Evolutionary conservation across 345 rosid species (phyloP), one percentile per base, ranked within the genome.

Genomic region (Isatis tinctoria): DNA sequence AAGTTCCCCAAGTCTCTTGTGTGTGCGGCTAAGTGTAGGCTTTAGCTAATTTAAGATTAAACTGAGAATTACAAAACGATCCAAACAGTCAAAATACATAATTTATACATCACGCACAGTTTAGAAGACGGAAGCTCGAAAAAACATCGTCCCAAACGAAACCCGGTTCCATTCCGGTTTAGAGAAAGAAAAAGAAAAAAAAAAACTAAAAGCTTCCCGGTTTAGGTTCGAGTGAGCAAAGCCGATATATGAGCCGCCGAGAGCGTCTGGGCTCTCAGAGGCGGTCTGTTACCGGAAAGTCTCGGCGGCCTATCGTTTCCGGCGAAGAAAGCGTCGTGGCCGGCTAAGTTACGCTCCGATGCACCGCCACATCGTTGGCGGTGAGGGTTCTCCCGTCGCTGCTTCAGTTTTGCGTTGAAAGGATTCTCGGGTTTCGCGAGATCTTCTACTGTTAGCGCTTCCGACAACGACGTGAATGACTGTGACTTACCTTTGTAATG

Each of bases 401-500:
- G 77, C 58, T 81, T 81, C 32, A 78, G 71, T 26, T 79, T 82
- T 11, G 75, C 71, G 72, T 68, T 82, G 59, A 68, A 64, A 11
- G 85, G 82, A 58, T 78, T 79, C 51, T 82, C 85, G 0, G 80
- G 80, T 61, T 82, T 82, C 1, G 76, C 85, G 8, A 79, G 78
- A 57, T 79, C 85, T 37, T 72, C 82, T 10, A 82, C 14, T 24
- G 70, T 62, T 39, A 44, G 16, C 8, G 77, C 78, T 32, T 68
- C 71, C 4, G 73, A 40, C 28, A 82, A 52, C 11, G 80, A 63
- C 24, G 82, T 68, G 69, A 82, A 82, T 3, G 85, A 82, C 58
- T 79, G 85, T 61, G 85, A 82, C 58, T 82, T 82, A 3, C 85
- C 82, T 72, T 78, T 71, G 75, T 75, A 82, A 40, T 82, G 78